A percentile compares a stretch with the other conserved stretches of the same genome.
Evolutionary conservation across 2,329 filamentous ascomycete genomes (phyloP).

Genomic region (Hymenoscyphus salicellus): DNA sequence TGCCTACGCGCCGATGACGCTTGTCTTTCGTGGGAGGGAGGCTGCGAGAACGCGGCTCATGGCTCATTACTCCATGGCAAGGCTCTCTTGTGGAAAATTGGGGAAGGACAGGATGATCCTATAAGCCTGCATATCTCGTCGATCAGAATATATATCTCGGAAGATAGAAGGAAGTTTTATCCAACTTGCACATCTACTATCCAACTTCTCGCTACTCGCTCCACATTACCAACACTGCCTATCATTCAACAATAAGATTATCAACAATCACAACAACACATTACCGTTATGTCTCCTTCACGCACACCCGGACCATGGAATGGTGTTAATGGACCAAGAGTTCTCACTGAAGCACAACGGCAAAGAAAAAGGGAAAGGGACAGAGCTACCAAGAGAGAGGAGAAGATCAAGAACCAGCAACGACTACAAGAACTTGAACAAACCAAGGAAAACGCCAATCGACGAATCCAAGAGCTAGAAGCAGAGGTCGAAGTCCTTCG

Average conservation of each 20-base stretch:
- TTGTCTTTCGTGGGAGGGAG: not conserved
- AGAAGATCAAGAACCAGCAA: constrained; percentile 14
- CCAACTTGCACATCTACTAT: not conserved
- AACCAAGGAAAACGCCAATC: constrained; percentile 6
- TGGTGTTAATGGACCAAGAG: constrained; percentile 16
- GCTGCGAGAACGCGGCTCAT: constrained; percentile 3
- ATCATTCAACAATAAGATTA: not conserved
- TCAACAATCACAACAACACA: not conserved
- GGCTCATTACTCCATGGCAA: not conserved
- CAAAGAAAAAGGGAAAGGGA: constrained; percentile 16
- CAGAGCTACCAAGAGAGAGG: constrained; percentile 14
- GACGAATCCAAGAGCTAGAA: constrained; percentile 16
- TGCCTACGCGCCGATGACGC: constrained; percentile 1
- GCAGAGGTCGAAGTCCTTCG: constrained; percentile 9
- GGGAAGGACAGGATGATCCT: constrained; percentile 3
- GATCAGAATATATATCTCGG: not conserved
- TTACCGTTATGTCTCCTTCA: constrained; percentile 6
- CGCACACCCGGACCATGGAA: constrained; percentile 14
- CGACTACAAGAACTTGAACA: constrained; percentile 15
- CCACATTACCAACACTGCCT: not conserved
- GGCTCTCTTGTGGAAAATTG: not conserved
- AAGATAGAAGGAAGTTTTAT: not conserved
- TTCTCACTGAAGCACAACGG: constrained; percentile 17
- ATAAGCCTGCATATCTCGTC: not conserved
- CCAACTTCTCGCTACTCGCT: not conserved